phyloP scores from a whole-genome alignment of 139 green algal species.

The Yamagishiella unicocca region DNA sequence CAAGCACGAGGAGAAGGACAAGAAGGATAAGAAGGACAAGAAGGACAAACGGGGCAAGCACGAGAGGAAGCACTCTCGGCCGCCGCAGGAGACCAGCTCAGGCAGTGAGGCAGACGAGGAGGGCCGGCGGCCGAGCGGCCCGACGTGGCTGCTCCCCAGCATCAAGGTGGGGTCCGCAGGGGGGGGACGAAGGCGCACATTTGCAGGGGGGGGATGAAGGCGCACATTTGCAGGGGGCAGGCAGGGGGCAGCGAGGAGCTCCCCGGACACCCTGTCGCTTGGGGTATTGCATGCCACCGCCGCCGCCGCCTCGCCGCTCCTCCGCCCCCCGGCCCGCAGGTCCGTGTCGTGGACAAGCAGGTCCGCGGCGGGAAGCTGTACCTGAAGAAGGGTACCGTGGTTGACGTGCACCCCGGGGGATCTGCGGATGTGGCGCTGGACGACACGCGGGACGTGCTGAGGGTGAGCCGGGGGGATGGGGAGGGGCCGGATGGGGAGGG shows the following conservation, averaged over 20 bases:
- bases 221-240: no score
- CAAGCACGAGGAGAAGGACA: constrained; percentile 15
- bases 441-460: constrained; percentile 57
- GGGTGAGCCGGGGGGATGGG: constrained; percentile 11
- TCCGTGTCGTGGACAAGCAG: constrained; percentile 82
- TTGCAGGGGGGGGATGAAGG: no score
- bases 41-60: constrained; percentile 15
- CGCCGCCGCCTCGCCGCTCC: not conserved
- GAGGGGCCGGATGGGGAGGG: no score
- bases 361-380: constrained; percentile 73
- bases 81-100: not conserved
- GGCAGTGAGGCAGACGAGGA: not conserved
- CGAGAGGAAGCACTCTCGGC: not conserved
- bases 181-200: not conserved
- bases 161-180: constrained; percentile 69
- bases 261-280: not conserved
- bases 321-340: constrained; percentile 31
- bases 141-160: constrained; percentile 69
- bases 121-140: not conserved
- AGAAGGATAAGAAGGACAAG: constrained; percentile 30
- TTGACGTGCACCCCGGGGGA: constrained; percentile 76
- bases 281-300: not conserved
- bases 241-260: no score
- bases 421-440: constrained; percentile 79
- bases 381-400: constrained; percentile 81